Conservation (phyloP, 495 filamentous ascomycete genomes). For the Xylaria nigripes region DNA sequence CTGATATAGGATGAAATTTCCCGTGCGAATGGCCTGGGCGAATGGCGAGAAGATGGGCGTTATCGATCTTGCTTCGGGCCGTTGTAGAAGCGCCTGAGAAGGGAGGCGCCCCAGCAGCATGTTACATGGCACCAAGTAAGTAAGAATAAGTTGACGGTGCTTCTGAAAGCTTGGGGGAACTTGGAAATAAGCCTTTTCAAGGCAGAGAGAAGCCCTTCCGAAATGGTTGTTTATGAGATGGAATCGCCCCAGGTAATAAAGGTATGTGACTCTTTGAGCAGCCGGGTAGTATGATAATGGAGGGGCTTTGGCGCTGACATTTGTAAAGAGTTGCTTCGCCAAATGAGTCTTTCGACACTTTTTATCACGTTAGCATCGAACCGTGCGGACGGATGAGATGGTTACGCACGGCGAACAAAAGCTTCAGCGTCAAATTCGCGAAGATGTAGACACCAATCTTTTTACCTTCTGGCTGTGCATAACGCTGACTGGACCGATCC, state of each 20-base stretch:
- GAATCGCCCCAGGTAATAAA: slow-evolving; percentile 91
- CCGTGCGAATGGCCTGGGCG: slow-evolving; percentile 61
- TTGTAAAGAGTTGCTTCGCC: slow-evolving; percentile 81
- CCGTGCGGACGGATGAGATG: not conserved
- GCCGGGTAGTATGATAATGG: slow-evolving; percentile 72
- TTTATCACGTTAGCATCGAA: not conserved
- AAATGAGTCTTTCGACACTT: slow-evolving; percentile 54
- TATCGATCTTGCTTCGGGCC: slow-evolving; percentile 66
- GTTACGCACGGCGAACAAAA: slow-evolving; percentile 65
- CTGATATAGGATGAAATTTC: slow-evolving; percentile 72
- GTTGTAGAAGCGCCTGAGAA: slow-evolving; percentile 50
- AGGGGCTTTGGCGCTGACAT: slow-evolving; percentile 75
- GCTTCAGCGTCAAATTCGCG: slow-evolving; percentile 82
- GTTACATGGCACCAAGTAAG: slow-evolving; percentile 75
- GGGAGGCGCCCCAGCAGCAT: slow-evolving; percentile 84
- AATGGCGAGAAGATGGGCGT: slow-evolving; percentile 65
- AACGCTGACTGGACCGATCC: slow-evolving; percentile 59
- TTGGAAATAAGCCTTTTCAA: slow-evolving; percentile 74
- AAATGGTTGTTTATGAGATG: slow-evolving; percentile 76
- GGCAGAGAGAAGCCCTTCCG: slow-evolving; percentile 59
- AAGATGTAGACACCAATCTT: slow-evolving; percentile 81
- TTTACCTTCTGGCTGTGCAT: slow-evolving; percentile 64
- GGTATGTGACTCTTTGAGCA: slow-evolving; percentile 81
- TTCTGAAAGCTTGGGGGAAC: slow-evolving; percentile 56
- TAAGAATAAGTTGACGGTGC: slow-evolving; percentile 73